Evolutionary conservation across 768 basidiomycete genomes (phyloP), one percentile per base, ranked within the genome.

Genomic region (Boletus huronensis): DNA sequence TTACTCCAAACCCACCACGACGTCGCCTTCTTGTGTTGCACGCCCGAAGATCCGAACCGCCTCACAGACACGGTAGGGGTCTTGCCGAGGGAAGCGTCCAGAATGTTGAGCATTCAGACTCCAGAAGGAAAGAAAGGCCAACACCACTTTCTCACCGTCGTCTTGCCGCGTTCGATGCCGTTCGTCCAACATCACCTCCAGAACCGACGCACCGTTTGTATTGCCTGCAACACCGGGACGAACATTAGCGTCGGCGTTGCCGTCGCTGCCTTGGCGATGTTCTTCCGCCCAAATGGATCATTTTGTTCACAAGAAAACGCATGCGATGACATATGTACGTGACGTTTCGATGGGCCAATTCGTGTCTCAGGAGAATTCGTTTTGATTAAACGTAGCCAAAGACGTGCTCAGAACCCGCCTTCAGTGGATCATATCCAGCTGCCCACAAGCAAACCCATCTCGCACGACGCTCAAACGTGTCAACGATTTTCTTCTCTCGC

Each of bases 391-490:
- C 34, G 19, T 64, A 41, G 77, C 75, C 58, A 97, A 97, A 68
- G 70, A 76, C 19, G 71, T 78, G 13, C 82, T 98, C 58, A 81
- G 83, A 11, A 85, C 76, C 13, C 79, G 93, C 17, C 75, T 98
- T 34, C 87, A 98, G 65, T 93, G 90, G 90, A 82, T 98, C 45
- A 87, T 94, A 54, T 76, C 86, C 19, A 85, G 82, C 58, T 74
- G 79, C 48, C 88, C 90, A 6, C 74, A 76, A 50, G 88, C 85
- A 4, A 98, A 97, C 66, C 95, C 96, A 0, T 85, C 90, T 10
- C 80, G 93, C 39, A 78, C 83, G 16, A 91, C 88, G 9, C 76
- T 98, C 55, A 90, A 90, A 68, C 73, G 85, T 14, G 81, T 90
- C 42, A 92, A 93, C 64, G 84, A 87, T 58, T 88, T 79, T 59